Conservation (phyloP, 2,329 filamentous ascomycete species). For the Rhynchosporium agropyri region DNA sequence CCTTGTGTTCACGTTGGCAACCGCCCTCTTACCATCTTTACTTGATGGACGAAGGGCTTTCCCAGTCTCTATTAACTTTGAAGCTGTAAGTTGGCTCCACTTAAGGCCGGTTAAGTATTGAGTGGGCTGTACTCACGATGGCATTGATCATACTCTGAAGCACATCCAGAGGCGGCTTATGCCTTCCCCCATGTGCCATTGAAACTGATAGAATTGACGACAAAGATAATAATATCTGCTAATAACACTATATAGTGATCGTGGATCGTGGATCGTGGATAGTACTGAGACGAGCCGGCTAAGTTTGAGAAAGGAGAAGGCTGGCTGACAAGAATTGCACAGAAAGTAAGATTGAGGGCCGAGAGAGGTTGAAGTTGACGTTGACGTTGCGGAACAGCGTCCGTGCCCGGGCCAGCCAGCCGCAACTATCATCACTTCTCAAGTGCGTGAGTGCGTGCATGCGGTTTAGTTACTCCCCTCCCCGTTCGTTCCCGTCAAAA, state of each 20-base stretch:
- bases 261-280: not conserved
- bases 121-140: slow-evolving; percentile 50
- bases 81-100: not conserved
- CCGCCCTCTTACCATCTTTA: slow-evolving; percentile 49
- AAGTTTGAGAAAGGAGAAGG: not conserved
- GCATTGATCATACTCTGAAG: slow-evolving; percentile 59
- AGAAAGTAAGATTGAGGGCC: not conserved
- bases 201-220: not conserved
- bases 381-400: not conserved
- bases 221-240: not conserved
- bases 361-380: not conserved
- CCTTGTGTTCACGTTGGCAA: slow-evolving; percentile 36
- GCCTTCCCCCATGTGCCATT: slow-evolving; percentile 30
- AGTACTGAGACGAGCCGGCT: not conserved
- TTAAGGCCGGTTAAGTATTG: not conserved
- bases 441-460: too few species aligned
- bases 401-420: slow-evolving; percentile 3
- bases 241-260: not conserved
- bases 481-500: not conserved
- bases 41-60: slow-evolving; percentile 56
- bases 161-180: slow-evolving; percentile 41
- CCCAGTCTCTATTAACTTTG: slow-evolving; percentile 60
- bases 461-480: not conserved
- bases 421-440: not conserved
- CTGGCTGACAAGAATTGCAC: slow-evolving; percentile 6